Base-by-base conservation (phyloP, 257 asterid genomes). In the Leptodermis oblonga region DNA sequence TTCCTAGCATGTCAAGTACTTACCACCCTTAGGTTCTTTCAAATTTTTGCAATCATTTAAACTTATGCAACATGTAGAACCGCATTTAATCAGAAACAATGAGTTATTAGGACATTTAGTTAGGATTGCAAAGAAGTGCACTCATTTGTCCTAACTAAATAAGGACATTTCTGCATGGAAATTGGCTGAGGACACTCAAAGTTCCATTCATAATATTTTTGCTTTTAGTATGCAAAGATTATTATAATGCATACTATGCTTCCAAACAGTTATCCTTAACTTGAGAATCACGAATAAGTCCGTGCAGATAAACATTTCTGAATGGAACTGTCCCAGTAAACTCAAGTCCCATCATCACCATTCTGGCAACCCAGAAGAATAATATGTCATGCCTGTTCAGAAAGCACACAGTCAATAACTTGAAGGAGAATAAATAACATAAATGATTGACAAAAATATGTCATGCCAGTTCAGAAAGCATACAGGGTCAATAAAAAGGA, bases 321-420 rank as follows among this genome's bases (percentile, higher is more conserved):
- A 93, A 93, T 58, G 97, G 99, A 70, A 88, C 88, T 49, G 82
- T 83, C 69, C 99, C 99, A 11, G 99, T 90, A 77, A 90, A 88
- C 77, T 88, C 99, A 71, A 93, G 82, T 74, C 99, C 99, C 96
- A 93, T 87, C 97, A 93, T 93, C 84, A 90, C 99, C 99, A 93
- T 93, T 77, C 97, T 87, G 79, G 99, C 99, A 78, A 93, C 99
- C 99, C 99, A 93, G 79, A 90, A 93, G 89, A 90, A 93, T 77
- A 93, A 80, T 73, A 93, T 93, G 81, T 93, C 99, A 43, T 93
- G 99, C 92, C 99, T 93, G 95, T 73, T 74, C 74, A 81, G 70
- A 80, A 63, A 70, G 66, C 65, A 63, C 67, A 74, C 53, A 11
- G 74, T 68, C 37, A 46, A 65, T 73, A 18, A 72, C 75, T 55